Evolutionary conservation across 78 protist genomes (phyloP), one percentile per base, ranked within the genome.

Genomic region (Monosiga brevicollis): DNA sequence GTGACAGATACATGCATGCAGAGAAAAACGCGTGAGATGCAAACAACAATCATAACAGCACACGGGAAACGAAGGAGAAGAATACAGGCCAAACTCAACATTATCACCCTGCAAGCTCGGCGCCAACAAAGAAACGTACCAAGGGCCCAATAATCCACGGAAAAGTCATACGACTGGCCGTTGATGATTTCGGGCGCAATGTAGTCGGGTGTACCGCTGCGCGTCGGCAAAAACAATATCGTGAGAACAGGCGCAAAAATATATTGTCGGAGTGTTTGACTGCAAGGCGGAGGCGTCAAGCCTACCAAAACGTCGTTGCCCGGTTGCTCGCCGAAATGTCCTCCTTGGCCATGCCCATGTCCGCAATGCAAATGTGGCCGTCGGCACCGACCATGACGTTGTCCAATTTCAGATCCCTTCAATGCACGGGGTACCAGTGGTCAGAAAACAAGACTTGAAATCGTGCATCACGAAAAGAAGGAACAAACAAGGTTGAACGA

Each of bases 111-210:
- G n/a, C n/a, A n/a, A n/a, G n/a, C n/a, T n/a, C n/a, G n/a, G n/a
- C n/a, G n/a, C n/a, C n/a, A n/a, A n/a, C n/a, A 90, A 22, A 87
- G 49, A n/a, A 90, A 42, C n/a, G 84, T 73, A 10, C 93, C 93
- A 11, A 77, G 26, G 36, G 87, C 78, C 93, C 93, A 90, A 75
- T 83, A 84, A 70, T 90, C 93, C 40, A 90, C 88, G 23, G 87
- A 80, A 15, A 39, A 73, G 49, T 77, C 84, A 76, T 90, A 87
- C 49, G 24, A 40, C 73, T 78, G 86, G 81, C 81, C 78, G 76
- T 73, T 83, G 72, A 94, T 88, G 15, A 94, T 80, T 86, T 93
- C 39, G 20, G 90, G 89, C 26, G 89, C 85, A 37, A 87, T 35
- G 78, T 87, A 87, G 22, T 77, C 43, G 29, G 83, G 81, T 54